Evolutionary conservation across 306 rosid genomes (phyloP).

Genomic region (Cucumis sativus): DNA sequence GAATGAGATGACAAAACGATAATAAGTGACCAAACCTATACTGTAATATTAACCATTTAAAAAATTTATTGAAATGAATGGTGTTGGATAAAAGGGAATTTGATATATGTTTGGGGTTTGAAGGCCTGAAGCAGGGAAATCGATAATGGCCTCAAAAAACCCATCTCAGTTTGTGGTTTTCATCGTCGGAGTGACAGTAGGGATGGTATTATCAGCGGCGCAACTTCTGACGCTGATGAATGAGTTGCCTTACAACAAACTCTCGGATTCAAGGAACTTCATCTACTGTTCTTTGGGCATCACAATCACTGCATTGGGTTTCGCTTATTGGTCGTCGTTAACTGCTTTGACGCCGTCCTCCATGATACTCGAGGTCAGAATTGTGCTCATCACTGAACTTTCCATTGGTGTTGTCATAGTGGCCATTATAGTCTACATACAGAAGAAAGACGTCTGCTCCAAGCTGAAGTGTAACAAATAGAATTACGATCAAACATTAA

Average conservation of each 20-base stretch:
- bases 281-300: not conserved
- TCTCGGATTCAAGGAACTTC: not conserved
- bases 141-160: not conserved
- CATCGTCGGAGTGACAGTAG: not conserved
- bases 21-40: no score
- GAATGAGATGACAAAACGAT: no score
- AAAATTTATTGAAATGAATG: no score
- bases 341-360: not conserved
- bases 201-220: not conserved
- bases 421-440: not conserved
- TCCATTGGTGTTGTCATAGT: not conserved
- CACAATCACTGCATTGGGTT: not conserved
- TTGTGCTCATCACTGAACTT: not conserved
- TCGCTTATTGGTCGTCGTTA: not conserved
- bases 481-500: no score
- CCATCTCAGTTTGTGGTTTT: not conserved
- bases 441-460: not conserved
- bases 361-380: no score
- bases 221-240: not conserved
- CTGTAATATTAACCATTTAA: no score
- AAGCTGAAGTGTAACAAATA: no score
- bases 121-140: not conserved
- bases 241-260: not conserved
- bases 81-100: no score
- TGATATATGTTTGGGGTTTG: no score